Evolutionary conservation across 1,139 yeast genomes (phyloP), one percentile per base, ranked within the genome.

Genomic region (Yueomyces sp.): DNA sequence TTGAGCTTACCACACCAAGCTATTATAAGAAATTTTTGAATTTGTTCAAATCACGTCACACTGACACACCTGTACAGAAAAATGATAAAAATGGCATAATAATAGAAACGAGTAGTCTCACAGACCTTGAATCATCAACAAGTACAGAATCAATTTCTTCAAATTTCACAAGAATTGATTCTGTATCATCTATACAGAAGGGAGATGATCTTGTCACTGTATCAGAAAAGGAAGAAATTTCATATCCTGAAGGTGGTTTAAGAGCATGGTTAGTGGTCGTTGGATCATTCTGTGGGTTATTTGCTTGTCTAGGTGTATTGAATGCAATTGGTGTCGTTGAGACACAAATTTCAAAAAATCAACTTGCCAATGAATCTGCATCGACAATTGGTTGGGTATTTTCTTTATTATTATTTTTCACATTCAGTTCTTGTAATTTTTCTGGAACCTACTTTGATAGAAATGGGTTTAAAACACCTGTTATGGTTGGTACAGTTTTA

Each of bases 371-470:
- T 32, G 67, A 66, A 4, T 59, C 68, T 11, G 61, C 75, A 3
- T 67, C 78, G 1, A 67, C 70, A 11, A 69, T 76, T 2, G 73
- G 81, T 3, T 79, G 85, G 86, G 72, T 80, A 39, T 78, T 79
- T 56, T 74, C 84, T 2, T 56, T 78, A 25, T 75, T 69, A 54
- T 56, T 76, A 32, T 78, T 79, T 38, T 59, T 76, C 27, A 64
- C 71, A 51, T 77, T 73, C 59, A 64, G 75, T 42, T 72, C 76
- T 1, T 71, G 75, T 2, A 71, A 78, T 36, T 59, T 77, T 36
- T 70, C 77, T 36, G 86, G 86, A 1, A 72, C 72, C n/a, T 55
- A 76, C 3, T 79, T 78, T 55, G 86, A 79, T 53, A 62, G 66
- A 36, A 70, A 66, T 51, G 86, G 86, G 0, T 75, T 79, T 8